Percentiles rank a stretch among this genome's conserved stretches.
Conservation (phyloP, 208 protist species). For the Leishmania lainsoni region DNA sequence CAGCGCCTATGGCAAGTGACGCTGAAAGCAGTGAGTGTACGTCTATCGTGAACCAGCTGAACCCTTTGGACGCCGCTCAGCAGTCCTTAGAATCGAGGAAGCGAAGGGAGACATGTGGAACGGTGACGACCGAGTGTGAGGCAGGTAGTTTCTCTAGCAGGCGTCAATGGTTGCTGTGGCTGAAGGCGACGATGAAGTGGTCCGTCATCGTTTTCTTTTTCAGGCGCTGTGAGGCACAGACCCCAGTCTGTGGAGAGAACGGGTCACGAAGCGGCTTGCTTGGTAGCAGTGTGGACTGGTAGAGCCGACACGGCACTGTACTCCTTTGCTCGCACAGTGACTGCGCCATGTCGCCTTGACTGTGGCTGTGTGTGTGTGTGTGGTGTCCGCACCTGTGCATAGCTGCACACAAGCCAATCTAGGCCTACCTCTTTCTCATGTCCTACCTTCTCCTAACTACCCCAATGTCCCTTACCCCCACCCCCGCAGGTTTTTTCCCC, state of each 20-base stretch:
- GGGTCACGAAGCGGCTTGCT: not conserved
- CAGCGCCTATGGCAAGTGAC: not conserved
- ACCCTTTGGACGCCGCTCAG: not conserved
- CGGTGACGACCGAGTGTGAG: slow-evolving; percentile 37
- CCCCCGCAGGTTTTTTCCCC: not conserved
- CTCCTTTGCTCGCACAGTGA: not conserved
- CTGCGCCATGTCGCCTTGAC: not conserved
- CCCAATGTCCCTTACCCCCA: not conserved
- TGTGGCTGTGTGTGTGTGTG: not conserved
- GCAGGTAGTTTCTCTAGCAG: slow-evolving; percentile 35
- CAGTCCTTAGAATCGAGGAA: slow-evolving; percentile 3
- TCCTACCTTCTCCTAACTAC: not conserved
- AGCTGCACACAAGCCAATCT: not conserved
- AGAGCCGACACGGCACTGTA: not conserved
- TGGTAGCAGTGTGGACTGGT: slow-evolving; percentile 18
- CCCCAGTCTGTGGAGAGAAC: slow-evolving; percentile 13
- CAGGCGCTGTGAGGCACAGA: slow-evolving; percentile 15
- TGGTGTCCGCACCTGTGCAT: not conserved
- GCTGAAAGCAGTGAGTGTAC: not conserved
- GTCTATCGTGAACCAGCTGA: not conserved
- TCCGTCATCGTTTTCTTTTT: slow-evolving; percentile 41
- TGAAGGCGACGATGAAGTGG: slow-evolving; percentile 36
- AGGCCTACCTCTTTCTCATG: not conserved
- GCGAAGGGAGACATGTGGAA: not conserved
- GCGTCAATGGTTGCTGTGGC: slow-evolving; percentile 51